Percentiles rank a stretch among this genome's conserved stretches.
phyloP scores from a whole-genome alignment of 1,284 basidiomycete species.

The Phellinidium pouzarii region DNA sequence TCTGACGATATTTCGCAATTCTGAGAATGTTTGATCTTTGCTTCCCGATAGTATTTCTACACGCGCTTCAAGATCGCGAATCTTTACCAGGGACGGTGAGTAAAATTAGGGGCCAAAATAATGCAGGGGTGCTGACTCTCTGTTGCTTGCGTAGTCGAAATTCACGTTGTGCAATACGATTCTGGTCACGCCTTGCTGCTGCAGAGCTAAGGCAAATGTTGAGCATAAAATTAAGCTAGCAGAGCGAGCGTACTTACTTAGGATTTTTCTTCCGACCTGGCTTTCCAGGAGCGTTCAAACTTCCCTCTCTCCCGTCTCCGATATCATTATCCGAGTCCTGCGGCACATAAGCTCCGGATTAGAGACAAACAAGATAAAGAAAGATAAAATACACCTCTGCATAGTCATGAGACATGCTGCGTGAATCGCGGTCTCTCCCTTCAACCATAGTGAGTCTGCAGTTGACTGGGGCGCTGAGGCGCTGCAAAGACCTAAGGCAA shows the following conservation, averaged over 20 bases:
- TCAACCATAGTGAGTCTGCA: constrained; percentile 1
- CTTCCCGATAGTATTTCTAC: constrained; percentile 87
- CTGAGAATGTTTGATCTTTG: constrained; percentile 79
- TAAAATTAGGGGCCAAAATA: constrained; percentile 3
- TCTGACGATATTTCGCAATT: constrained; percentile 77
- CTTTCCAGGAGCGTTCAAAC: constrained; percentile 46
- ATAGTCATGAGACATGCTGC: constrained; percentile 18
- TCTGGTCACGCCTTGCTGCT: constrained; percentile 81
- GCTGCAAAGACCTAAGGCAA: background rate
- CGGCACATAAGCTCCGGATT: background rate
- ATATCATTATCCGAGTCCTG: constrained; percentile 56
- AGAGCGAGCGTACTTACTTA: constrained; percentile 42
- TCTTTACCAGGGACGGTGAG: constrained; percentile 39
- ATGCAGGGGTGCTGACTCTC: constrained; percentile 38
- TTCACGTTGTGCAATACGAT: constrained; percentile 88
- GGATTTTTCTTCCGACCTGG: constrained; percentile 83
- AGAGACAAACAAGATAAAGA: background rate
- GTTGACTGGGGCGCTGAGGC: constrained; percentile 1
- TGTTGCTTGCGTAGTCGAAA: constrained; percentile 88
- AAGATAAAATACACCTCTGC: constrained; percentile 8
- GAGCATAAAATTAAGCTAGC: constrained; percentile 22
- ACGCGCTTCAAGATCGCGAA: constrained; percentile 86
- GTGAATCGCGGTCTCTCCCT: constrained; percentile 15
- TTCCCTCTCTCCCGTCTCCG: constrained; percentile 29
- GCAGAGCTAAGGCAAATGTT: constrained; percentile 58